Conservation (phyloP, 768 basidiomycete species). For the Tylopilus felleus region DNA sequence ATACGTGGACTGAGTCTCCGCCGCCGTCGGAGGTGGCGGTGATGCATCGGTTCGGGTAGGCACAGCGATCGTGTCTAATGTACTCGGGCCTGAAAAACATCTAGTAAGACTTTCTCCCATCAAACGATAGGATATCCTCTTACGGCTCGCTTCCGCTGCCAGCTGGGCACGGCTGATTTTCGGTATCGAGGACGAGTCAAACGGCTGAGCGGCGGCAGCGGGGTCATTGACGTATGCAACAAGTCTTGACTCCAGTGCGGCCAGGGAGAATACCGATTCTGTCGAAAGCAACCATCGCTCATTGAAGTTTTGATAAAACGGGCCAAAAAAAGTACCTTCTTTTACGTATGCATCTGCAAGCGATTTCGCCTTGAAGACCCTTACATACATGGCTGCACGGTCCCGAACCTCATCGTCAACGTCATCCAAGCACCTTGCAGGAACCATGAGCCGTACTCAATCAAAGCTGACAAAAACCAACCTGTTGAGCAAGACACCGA, state of each 20-base stretch:
- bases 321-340: constrained; percentile 71
- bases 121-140: constrained; percentile 26
- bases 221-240: constrained; percentile 92
- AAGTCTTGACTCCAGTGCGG: constrained; percentile 85
- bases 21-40: constrained; percentile 76
- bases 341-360: constrained; percentile 87
- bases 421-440: constrained; percentile 85
- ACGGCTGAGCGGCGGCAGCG: constrained; percentile 62
- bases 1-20: constrained; percentile 87
- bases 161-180: constrained; percentile 94
- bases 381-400: constrained; percentile 92
- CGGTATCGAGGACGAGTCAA: constrained; percentile 83
- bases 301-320: background rate
- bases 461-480: constrained; percentile 31
- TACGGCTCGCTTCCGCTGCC: constrained; percentile 83
- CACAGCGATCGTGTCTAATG: constrained; percentile 79
- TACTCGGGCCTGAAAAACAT: constrained; percentile 65
- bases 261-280: constrained; percentile 95
- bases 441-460: constrained; percentile 1
- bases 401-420: constrained; percentile 99
- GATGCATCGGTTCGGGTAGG: constrained; percentile 58
- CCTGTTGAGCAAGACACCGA: constrained; percentile 84
- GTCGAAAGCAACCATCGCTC: constrained; percentile 1
- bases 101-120: constrained; percentile 10
- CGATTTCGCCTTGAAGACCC: constrained; percentile 71